Evolutionary conservation across 495 filamentous ascomycete genomes (phyloP), one percentile per base, ranked within the genome.

Genomic region (Niebla homalea): DNA sequence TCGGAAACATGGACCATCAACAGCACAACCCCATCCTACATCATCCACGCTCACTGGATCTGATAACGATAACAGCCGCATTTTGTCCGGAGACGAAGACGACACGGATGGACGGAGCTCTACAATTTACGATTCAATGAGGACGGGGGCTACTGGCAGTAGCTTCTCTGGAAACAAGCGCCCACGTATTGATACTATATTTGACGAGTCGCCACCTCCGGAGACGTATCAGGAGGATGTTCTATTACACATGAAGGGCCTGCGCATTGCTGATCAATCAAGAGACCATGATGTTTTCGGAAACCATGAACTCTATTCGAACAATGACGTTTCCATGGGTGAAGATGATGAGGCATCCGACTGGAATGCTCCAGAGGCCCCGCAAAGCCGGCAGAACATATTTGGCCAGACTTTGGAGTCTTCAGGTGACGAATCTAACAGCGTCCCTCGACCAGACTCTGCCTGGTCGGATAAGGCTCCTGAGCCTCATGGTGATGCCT

Each of bases 81-180:
- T 87, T 50, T 73, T 74, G 11, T 88, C 80, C 2, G 78, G 80
- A 5, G 88, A 90, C 46, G 89, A 94, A 54, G 86, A 93, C 47
- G 89, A 94, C 49, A 80, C 85, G 50, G 58, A 61, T 45, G 49
- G 44, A 22, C 77, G 84, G 65, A 94, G 85, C 57, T 92, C 96
- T 56, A 90, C 85, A 5, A 78, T 89, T 42, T 97, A 86, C 67
- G 92, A 97, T 63, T 96, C 89, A 15, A 70, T 92, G 53, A 81
- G 88, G 50, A 95, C 90, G 8, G 77, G 82, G 44, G 78, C 80
- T 21, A 93, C 89, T 6, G 78, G 65, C 49, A 72, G 68, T 49
- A 78, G 74, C 57, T 59, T 60, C 42, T 68, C 69, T 12, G 72
- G 71, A 26, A 50, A 69, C 37, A 67, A 74, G 47, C 70, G 74